Base-by-base conservation (phyloP, 148 eudicot genomes). In the Linanthus parryae region DNA sequence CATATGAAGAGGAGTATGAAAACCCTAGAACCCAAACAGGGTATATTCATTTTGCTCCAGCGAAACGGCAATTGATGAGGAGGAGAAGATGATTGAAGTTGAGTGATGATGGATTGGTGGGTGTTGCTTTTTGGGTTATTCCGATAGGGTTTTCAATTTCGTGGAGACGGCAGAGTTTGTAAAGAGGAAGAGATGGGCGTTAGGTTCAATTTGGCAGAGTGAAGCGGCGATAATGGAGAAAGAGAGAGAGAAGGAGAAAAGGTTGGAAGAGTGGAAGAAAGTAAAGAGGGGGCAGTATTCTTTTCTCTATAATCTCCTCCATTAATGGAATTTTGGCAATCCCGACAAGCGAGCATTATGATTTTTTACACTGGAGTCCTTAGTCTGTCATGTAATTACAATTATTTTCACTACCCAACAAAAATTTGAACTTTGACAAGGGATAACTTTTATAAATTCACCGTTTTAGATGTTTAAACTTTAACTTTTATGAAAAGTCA, bases 221-320 rank as follows among this genome's bases (percentile, higher is more conserved):
- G 47, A 25, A 55, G 48, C 60, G 67, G 60, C 67, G 54, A 55
- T 38, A 54, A 55, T 37, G 17, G 41, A 39, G 67, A n/a, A 25
- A 17, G 16, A 4, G 48, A 15, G 10, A 20, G 31, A n/a, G 29
- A 19, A 3, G 20, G 19, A 22, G 16, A 17, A 17, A 31, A 12
- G 42, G 14, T 49, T 49, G 2, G 2, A 26, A 24, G 44, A 52
- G 43, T 19, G 21, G 29, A 54, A 26, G 23, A n/a, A 22, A 0
- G 22, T 21, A 1, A 40, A 0, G 8, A 17, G 0, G 16, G 23
- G 20, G 14, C 17, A 24, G 16, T 22, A 42, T 3, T 17, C 5
- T 50, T 28, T 30, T 14, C 38, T n/a, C 15, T 29, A 27, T 21
- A 17, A 52, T 13, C 3, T 20, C 39, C 30, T 21, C 13, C 4